Conservation (phyloP, 176 grass and related monocot species). For the Oropetium thomaeum region DNA sequence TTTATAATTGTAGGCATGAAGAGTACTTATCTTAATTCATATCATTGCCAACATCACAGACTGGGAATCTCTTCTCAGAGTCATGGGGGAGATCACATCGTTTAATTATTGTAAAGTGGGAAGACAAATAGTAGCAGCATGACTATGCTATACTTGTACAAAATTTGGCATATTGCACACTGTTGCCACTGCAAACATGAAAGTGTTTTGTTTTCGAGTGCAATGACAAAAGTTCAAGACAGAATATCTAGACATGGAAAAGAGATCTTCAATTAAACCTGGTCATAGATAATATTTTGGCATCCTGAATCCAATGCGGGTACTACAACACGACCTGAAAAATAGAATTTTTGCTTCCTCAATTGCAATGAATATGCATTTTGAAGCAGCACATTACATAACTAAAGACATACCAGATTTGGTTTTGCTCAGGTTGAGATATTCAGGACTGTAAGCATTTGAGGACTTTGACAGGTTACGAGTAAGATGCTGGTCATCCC, state of each 20-base stretch:
- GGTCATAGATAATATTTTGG: slow-evolving; percentile 29
- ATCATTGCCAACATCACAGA: neutral
- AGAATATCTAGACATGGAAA: neutral
- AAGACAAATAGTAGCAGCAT: neutral
- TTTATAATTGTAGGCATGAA: neutral
- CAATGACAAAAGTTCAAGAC: slow-evolving; percentile 11
- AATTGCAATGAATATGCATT: neutral
- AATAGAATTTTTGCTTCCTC: slow-evolving; percentile 7
- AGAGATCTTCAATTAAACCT: slow-evolving; percentile 14
- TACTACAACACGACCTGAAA: slow-evolving; percentile 38
- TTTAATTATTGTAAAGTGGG: too few relatives aligned
- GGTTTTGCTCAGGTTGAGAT: slow-evolving; percentile 39
- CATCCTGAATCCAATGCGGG: slow-evolving; percentile 10
- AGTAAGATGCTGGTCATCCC: slow-evolving; percentile 14
- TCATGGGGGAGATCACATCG: neutral
- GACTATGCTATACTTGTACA: neutral
- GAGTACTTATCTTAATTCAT: neutral
- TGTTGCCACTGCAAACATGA: neutral
- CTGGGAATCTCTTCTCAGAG: neutral
- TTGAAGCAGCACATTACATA: neutral
- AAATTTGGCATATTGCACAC: neutral
- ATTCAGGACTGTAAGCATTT: slow-evolving; percentile 26
- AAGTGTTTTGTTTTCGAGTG: neutral
- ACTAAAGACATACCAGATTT: slow-evolving; percentile 33
- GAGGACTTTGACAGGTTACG: neutral